These are phyloP conservation scores for Emericellopsis terricola DNA, from an alignment of 495 filamentous ascomycete species.

Conservation along the genomic window DNA sequence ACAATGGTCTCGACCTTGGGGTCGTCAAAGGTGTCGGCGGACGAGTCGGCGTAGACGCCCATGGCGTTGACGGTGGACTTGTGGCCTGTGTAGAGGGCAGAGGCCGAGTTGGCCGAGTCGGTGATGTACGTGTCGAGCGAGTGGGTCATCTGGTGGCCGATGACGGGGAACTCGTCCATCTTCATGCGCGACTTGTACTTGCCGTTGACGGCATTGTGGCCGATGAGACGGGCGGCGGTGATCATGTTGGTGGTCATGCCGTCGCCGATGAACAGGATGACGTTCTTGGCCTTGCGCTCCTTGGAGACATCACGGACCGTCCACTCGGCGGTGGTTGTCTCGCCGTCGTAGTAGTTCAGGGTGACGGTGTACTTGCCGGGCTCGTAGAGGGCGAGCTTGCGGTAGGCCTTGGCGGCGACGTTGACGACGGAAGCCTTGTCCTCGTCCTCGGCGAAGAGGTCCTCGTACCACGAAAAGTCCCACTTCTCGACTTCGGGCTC, in stretches of 20 bases:
- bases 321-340: constrained; percentile 49
- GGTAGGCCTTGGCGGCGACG: constrained; percentile 52
- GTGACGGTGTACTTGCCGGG: constrained; percentile 54
- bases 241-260: constrained; percentile 72
- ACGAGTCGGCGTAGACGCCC: constrained; percentile 55
- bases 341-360: constrained; percentile 45
- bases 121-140: constrained; percentile 63
- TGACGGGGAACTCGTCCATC: constrained; percentile 53
- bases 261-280: constrained; percentile 58
- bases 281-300: constrained; percentile 55
- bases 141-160: constrained; percentile 58
- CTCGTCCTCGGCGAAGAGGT: constrained; percentile 51
- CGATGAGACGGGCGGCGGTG: constrained; percentile 51
- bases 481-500: constrained; percentile 45
- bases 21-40: constrained; percentile 45
- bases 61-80: constrained; percentile 59
- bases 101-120: constrained; percentile 59
- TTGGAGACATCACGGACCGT: constrained; percentile 44
- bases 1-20: constrained; percentile 65
- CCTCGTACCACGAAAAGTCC: constrained; percentile 57
- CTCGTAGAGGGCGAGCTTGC: constrained; percentile 46
- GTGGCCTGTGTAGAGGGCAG: constrained; percentile 55
- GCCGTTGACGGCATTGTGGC: constrained; percentile 57
- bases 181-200: constrained; percentile 48
- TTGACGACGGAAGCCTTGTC: constrained; percentile 45